Conservation (phyloP, 495 filamentous ascomycete species). For the Achaetomiella virescens region DNA sequence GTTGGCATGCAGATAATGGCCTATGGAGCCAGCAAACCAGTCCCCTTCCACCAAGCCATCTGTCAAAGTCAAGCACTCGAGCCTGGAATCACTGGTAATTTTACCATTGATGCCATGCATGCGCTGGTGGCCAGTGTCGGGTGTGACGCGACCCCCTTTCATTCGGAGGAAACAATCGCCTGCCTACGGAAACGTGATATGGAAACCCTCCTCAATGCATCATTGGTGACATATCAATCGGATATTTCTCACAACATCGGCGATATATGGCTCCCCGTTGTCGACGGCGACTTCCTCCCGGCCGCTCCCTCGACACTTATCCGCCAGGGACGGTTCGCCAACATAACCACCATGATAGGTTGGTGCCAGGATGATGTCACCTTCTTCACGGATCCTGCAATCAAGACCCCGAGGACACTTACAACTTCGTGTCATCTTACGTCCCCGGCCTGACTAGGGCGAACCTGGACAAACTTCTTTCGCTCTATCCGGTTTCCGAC, state of each 20-base stretch:
- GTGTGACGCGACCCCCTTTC: background rate
- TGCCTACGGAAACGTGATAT: background rate
- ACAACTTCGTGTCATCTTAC: background rate
- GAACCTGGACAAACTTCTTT: background rate
- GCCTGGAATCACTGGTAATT: background rate
- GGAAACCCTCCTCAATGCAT: background rate
- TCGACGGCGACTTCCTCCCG: background rate
- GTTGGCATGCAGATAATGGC: background rate
- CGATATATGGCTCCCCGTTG: background rate
- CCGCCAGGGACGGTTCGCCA: background rate
- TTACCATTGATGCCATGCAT: background rate
- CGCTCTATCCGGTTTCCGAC: background rate
- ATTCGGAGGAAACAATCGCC: background rate
- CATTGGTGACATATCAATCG: background rate
- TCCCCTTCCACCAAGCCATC: background rate
- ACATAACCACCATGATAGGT: background rate
- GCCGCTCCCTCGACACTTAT: background rate
- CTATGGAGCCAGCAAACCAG: background rate
- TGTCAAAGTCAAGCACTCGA: background rate
- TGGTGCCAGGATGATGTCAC: constrained; percentile 1
- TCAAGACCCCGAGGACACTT: background rate
- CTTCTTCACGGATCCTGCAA: background rate
- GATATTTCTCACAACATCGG: background rate
- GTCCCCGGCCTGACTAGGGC: background rate
- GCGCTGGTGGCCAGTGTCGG: background rate